Base-by-base conservation (phyloP, 345 rosid species). In the Populus ilicifolia region DNA sequence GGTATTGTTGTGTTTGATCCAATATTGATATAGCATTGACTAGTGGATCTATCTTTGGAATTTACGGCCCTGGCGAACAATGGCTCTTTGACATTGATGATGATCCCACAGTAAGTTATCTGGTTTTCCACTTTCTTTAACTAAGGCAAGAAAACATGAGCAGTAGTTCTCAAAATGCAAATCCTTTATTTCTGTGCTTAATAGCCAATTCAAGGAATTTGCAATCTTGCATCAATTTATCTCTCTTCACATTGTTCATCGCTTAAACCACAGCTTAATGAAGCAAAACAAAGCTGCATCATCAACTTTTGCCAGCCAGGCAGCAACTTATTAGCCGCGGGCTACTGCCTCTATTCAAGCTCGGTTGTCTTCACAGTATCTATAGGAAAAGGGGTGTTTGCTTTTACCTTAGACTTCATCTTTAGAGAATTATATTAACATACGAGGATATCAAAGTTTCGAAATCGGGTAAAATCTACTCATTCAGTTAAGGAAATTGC, bases 371-470 rank as follows among this genome's bases (percentile, higher is more conserved):
- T 84, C 76, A 75, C 81, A 8, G 52, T 84, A 73, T 77, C 87
- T 0, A 79, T 79, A 25, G 87, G 83, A 29, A 62, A 75, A n/a
- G 82, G 85, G 38, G 87, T 85, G 39, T 82, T 69, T 38, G 78
- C 75, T 30, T 82, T 85, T 68, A 80, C 83, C 67, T 74, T 85
- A 64, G 87, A 85, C 64, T 85, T 85, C 17, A 33, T 79, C 25
- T 82, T 43, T 6, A 81, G 83, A 5, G 85, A 85, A 69, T 85
- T 10, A 81, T 82, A n/a, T 46, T 84, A 7, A 82, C 87, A 2
- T 81, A 82, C 12, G 83, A 84, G 72, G 67, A 84, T 70, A 84
- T 84, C 74, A 77, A 79, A 83, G 82, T 84, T 35, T 85, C 85
- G 0, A 77, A 73, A 71, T 66, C 81, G 0, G 81, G 83, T 0